Conservation (phyloP, 345 rosid species). For the Anacardium occidentale region DNA sequence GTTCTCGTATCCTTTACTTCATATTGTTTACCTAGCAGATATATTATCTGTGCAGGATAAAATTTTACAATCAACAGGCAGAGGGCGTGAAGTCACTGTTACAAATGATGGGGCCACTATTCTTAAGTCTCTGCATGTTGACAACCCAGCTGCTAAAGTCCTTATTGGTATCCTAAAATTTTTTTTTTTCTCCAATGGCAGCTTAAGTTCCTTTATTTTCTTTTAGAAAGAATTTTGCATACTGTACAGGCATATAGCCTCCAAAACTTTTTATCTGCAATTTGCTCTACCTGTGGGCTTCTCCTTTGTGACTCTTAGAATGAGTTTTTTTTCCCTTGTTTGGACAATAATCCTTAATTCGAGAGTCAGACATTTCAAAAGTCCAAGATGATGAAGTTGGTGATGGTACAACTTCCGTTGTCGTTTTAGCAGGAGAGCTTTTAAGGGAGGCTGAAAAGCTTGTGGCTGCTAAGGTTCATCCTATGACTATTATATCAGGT, state of each 20-base stretch:
- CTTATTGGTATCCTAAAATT: constrained; percentile 71
- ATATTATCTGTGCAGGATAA: constrained; percentile 57
- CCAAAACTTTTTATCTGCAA: neutral
- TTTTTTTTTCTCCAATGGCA: neutral
- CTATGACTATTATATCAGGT: constrained; percentile 96
- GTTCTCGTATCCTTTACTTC: neutral
- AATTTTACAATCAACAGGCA: constrained; percentile 92
- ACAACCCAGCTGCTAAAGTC: constrained; percentile 96
- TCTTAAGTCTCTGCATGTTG: constrained; percentile 88
- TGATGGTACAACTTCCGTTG: constrained; percentile 99
- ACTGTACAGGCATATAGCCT: neutral
- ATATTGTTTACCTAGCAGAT: constrained; percentile 18
- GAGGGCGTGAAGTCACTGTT: constrained; percentile 77
- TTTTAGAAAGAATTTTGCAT: neutral
- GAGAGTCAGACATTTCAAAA: constrained; percentile 75
- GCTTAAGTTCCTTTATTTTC: neutral
- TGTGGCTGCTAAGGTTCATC: constrained; percentile 86
- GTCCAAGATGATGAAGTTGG: constrained; percentile 99
- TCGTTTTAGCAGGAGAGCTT: constrained; percentile 96
- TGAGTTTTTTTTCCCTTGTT: neutral
- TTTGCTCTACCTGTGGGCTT: neutral
- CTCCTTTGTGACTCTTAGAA: neutral
- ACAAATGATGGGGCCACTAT: constrained; percentile 98
- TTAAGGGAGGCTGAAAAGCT: constrained; percentile 95
- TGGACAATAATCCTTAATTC: constrained; percentile 19